Evolutionary conservation across 129 eudicot species (phyloP).

Genomic region (Logfia minima): DNA sequence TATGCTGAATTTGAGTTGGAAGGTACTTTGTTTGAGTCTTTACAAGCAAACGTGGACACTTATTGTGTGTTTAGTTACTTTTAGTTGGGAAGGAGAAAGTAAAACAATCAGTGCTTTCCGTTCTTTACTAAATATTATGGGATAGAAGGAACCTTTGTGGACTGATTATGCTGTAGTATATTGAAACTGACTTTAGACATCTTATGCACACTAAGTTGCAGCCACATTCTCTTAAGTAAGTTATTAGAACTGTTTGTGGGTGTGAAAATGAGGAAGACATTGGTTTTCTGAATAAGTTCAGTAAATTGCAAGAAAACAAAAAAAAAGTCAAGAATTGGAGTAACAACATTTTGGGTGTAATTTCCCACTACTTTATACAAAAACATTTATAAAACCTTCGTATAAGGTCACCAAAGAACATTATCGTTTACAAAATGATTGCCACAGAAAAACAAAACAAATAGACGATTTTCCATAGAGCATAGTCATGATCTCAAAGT

Average conservation of each 20-base stretch:
- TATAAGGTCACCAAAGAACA: neutral
- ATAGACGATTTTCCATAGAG: neutral
- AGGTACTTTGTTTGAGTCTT: neutral
- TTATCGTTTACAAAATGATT: neutral
- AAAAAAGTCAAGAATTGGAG: neutral
- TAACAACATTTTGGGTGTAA: neutral
- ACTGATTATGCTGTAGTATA: neutral
- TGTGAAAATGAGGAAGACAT: neutral
- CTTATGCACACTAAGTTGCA: neutral
- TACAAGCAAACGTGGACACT: neutral
- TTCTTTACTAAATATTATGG: too few species aligned
- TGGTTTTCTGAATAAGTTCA: neutral
- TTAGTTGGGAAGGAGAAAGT: neutral
- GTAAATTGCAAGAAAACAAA: neutral
- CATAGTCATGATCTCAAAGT: constrained; percentile 16
- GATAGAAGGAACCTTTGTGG: neutral
- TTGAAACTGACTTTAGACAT: neutral
- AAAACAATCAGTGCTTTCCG: neutral
- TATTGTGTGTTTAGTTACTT: too few species aligned
- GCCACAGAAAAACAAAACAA: neutral
- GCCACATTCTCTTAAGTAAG: neutral
- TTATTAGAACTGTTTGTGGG: neutral
- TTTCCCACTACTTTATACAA: neutral
- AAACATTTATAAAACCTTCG: neutral
- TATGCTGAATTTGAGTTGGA: neutral